Evolutionary conservation across 169 alveolate genomes (phyloP), one percentile per base, ranked within the genome.

Genomic region (Besnoitia besnoiti): DNA sequence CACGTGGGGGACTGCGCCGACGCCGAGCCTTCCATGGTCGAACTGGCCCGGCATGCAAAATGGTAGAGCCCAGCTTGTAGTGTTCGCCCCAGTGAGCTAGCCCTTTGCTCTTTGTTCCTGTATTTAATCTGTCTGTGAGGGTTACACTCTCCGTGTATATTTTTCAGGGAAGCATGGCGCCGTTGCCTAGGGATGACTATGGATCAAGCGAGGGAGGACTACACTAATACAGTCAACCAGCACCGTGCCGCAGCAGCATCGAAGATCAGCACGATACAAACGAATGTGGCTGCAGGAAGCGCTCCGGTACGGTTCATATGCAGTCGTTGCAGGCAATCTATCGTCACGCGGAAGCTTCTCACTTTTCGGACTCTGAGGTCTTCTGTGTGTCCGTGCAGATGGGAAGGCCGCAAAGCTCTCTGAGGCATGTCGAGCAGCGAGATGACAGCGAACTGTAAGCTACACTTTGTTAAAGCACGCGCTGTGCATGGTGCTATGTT

Each of bases 111-210:
- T 55, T 46, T 47, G 47, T 0, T 47, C 33, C 16, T 46, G 30
- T 21, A n/a, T n/a, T n/a, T n/a, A n/a, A n/a, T n/a, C n/a, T n/a
- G n/a, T n/a, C n/a, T n/a, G n/a, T n/a, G n/a, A n/a, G n/a, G n/a
- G n/a, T n/a, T n/a, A n/a, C n/a, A n/a, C 8, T 55, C 30, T 55
- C 33, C 0, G 3, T 55, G 35, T 55, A 16, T 55, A 33, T 7
- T 55, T 27, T 49, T 75, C 79, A 89, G 92, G 92, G 27, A 85
- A 24, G 92, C 87, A 30, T 90, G 93, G 93, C 21, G 67, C n/a
- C 50, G 39, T 21, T 46, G 46, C 49, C n/a, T 27, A 19, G 93
- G 93, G 8, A 55, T 90, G 51, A 37, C 80, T 12, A 3, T 85
- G 19, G 90, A 79, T 21, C 37, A 40, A 33, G 93, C 93, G 19